A percentile compares a stretch with the other conserved stretches of the same genome.
Conservation (phyloP, 2,329 filamentous ascomycete species). For the Hymenoscyphus salicellus region DNA sequence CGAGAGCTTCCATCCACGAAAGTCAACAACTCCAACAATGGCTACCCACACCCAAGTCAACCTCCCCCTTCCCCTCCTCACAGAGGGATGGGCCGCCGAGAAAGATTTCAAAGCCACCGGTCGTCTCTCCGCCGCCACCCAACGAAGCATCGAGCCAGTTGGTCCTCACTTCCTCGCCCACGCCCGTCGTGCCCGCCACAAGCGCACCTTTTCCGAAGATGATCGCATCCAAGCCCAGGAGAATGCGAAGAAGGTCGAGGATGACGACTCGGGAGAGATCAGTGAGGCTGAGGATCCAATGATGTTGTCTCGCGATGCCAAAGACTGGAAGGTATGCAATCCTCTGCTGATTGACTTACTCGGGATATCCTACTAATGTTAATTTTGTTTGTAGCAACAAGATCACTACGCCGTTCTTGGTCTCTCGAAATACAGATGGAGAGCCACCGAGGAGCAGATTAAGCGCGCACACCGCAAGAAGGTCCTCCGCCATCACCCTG, state of each 20-base stretch:
- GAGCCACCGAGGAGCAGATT: conserved; percentile 95
- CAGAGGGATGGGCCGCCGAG: conserved; percentile 77
- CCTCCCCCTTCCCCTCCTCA: conserved; percentile 70
- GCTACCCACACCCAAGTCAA: conserved; percentile 41
- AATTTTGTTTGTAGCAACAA: conserved; percentile 60
- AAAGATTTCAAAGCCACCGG: conserved; percentile 89
- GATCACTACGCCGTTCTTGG: conserved; percentile 98
- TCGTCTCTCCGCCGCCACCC: conserved; percentile 70
- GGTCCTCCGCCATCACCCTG: conserved; percentile 97
- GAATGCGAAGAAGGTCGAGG: conserved; percentile 92
- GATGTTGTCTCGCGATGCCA: conserved; percentile 88
- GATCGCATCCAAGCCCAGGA: conserved; percentile 95
- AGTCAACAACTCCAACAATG: conserved; percentile 21
- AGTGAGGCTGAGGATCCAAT: conserved; percentile 91
- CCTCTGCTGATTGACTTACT: neutral
- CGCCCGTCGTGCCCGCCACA: conserved; percentile 90
- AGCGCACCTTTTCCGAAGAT: conserved; percentile 97
- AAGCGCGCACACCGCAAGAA: conserved; percentile 99
- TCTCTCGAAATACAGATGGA: conserved; percentile 85
- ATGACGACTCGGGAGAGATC: conserved; percentile 84
- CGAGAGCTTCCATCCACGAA: neutral
- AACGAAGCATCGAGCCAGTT: conserved; percentile 91
- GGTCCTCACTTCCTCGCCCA: conserved; percentile 97
- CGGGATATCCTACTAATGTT: conserved; percentile 16
- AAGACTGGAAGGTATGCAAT: conserved; percentile 90